phyloP scores from a whole-genome alignment of 768 basidiomycete species.

The Tricholoma sp. region DNA sequence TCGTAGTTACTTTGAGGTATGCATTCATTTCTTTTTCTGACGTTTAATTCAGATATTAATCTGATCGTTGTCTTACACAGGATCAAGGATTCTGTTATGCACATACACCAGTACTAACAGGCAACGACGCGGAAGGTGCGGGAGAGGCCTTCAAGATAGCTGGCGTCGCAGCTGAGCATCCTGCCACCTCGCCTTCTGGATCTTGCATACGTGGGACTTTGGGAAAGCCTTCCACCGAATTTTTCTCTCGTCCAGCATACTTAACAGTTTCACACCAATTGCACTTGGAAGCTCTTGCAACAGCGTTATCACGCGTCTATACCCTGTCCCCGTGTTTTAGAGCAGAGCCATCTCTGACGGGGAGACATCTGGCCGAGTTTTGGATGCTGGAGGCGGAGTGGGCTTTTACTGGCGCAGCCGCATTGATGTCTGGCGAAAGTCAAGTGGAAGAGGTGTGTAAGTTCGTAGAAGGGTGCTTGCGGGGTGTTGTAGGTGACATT shows the following conservation, averaged over 20 bases:
- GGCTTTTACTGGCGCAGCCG: conserved; percentile 31
- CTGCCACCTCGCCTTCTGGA: conserved; percentile 16
- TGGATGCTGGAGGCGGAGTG: conserved; percentile 99
- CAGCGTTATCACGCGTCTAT: conserved; percentile 78
- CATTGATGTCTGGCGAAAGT: not conserved
- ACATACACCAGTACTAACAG: conserved; percentile 85
- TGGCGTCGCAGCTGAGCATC: conserved; percentile 29
- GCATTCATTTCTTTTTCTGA: conserved; percentile 2
- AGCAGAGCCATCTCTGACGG: conserved; percentile 84
- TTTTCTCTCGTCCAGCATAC: conserved; percentile 73
- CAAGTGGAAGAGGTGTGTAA: conserved; percentile 38
- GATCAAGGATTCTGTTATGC: conserved; percentile 70
- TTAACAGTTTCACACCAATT: conserved; percentile 96
- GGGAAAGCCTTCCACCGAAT: conserved; percentile 34
- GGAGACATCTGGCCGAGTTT: conserved; percentile 93
- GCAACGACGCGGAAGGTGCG: conserved; percentile 93
- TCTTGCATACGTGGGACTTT: conserved; percentile 10
- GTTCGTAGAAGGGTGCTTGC: conserved; percentile 33
- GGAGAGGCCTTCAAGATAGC: conserved; percentile 84
- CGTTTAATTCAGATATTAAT: not conserved
- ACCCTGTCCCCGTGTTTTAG: conserved; percentile 93
- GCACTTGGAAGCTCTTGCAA: conserved; percentile 85
- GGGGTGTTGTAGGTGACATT: conserved; percentile 18
- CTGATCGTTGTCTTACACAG: conserved; percentile 35
- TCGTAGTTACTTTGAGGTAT: conserved; percentile 67